phyloP scores from a whole-genome alignment of 768 basidiomycete genomes.

The Cystofilobasidium capitatum region DNA sequence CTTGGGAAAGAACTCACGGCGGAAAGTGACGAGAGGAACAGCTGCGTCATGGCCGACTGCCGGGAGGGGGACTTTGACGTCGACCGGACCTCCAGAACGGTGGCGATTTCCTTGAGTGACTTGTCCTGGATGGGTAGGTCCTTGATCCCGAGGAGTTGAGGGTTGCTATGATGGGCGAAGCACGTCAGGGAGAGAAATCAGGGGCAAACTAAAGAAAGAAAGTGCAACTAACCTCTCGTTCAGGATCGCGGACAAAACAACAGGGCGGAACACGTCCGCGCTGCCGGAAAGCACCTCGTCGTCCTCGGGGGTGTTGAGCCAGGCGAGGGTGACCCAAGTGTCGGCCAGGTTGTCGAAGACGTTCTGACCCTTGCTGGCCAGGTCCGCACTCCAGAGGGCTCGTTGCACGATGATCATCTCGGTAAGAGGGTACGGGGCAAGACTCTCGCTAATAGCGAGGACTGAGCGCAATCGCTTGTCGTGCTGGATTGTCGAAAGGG shows the following conservation, averaged over 20 bases:
- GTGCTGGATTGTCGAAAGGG: background rate
- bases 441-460: background rate
- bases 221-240: constrained; percentile 28
- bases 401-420: constrained; percentile 23
- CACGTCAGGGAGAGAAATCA: background rate
- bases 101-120: constrained; percentile 14
- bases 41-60: background rate
- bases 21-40: background rate
- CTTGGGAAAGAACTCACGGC: constrained; percentile 4
- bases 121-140: constrained; percentile 20
- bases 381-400: constrained; percentile 11
- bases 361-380: background rate
- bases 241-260: constrained; percentile 29
- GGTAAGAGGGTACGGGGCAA: constrained; percentile 10
- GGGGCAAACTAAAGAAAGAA: background rate
- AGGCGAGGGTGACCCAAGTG: background rate
- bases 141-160: constrained; percentile 7
- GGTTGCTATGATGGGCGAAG: constrained; percentile 27
- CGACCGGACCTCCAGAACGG: constrained; percentile 13
- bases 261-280: constrained; percentile 35
- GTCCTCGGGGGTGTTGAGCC: constrained; percentile 10
- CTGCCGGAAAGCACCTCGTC: constrained; percentile 30
- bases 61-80: constrained; percentile 31
- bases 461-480: background rate
- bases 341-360: background rate